A percentile compares a stretch with the other conserved stretches of the same genome.
These are phyloP conservation scores for Apophysomyces sp. DNA, from an alignment of 371 early-diverging fungal species.

Conservation along the genomic window DNA sequence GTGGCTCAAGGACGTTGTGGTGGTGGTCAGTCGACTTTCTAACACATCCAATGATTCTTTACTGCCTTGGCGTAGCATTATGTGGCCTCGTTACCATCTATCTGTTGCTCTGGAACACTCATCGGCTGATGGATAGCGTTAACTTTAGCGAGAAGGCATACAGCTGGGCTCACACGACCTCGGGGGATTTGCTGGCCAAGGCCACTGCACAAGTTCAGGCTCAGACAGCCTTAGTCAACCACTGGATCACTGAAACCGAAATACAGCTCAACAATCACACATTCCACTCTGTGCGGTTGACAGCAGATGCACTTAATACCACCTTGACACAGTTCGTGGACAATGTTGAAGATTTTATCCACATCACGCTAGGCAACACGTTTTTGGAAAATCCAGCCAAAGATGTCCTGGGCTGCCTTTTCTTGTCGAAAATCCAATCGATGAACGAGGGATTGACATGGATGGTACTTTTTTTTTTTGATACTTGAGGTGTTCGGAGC, in stretches of 20 bases:
- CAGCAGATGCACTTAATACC: slow-evolving; percentile 26
- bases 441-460: slow-evolving; percentile 39
- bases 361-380: slow-evolving; percentile 28
- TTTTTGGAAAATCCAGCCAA: slow-evolving; percentile 28
- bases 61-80: slow-evolving; percentile 28
- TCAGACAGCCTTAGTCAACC: slow-evolving; percentile 15
- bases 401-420: slow-evolving; percentile 31
- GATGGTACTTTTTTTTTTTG: slow-evolving; percentile 29
- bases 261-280: slow-evolving; percentile 21
- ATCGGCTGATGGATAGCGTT: background rate
- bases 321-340: slow-evolving; percentile 24
- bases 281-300: slow-evolving; percentile 19
- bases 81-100: slow-evolving; percentile 14
- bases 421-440: slow-evolving; percentile 30
- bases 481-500: too few species aligned
- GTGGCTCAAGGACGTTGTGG: background rate
- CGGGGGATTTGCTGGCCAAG: background rate
- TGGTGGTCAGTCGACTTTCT: slow-evolving; percentile 20
- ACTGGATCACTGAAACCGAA: slow-evolving; percentile 29
- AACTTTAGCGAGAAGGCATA: background rate
- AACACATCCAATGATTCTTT: slow-evolving; percentile 23
- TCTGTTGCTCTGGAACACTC: background rate
- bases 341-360: slow-evolving; percentile 16
- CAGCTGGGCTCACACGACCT: slow-evolving; percentile 5
- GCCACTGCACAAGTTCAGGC: background rate